phyloP scores from a whole-genome alignment of 345 rosid species.

The Lepidium didymum region DNA sequence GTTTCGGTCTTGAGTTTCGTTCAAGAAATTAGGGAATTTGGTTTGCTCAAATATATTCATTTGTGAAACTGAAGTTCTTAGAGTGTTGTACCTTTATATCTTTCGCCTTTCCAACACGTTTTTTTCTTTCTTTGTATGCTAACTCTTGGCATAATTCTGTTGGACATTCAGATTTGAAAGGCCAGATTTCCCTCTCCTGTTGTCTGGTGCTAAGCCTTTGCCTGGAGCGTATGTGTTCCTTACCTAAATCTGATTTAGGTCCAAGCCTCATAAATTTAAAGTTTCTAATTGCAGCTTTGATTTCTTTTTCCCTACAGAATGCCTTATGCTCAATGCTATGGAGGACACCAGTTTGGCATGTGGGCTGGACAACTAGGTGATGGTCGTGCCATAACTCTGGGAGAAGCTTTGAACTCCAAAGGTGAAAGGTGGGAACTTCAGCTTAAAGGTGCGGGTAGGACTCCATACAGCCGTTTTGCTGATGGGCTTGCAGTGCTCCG shows the following conservation, averaged over 20 bases:
- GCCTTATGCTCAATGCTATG: conserved; percentile 92
- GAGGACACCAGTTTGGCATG: conserved; percentile 96
- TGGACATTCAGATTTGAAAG: conserved; percentile 67
- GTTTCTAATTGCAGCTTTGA: neutral
- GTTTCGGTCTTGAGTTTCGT: neutral
- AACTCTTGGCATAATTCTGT: neutral
- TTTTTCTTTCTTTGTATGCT: neutral
- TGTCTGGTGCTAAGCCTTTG: conserved; percentile 72
- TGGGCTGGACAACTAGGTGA: conserved; percentile 99
- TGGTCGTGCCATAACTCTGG: conserved; percentile 93
- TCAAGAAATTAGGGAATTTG: neutral
- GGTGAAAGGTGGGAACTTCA: conserved; percentile 95
- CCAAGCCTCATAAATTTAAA: neutral
- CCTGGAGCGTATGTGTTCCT: conserved; percentile 63
- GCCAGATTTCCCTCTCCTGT: conserved; percentile 66
- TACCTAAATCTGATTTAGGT: neutral
- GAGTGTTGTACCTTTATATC: neutral
- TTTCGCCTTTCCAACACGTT: neutral
- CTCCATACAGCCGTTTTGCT: conserved; percentile 95
- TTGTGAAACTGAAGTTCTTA: neutral
- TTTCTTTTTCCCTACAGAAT: conserved; percentile 36
- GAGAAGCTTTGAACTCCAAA: conserved; percentile 77
- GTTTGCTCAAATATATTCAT: neutral
- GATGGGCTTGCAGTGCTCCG: conserved; percentile 98
- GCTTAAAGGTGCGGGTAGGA: conserved; percentile 94